phyloP scores from a whole-genome alignment of 805 yeast species.

The Cephaloascus fragrans region DNA sequence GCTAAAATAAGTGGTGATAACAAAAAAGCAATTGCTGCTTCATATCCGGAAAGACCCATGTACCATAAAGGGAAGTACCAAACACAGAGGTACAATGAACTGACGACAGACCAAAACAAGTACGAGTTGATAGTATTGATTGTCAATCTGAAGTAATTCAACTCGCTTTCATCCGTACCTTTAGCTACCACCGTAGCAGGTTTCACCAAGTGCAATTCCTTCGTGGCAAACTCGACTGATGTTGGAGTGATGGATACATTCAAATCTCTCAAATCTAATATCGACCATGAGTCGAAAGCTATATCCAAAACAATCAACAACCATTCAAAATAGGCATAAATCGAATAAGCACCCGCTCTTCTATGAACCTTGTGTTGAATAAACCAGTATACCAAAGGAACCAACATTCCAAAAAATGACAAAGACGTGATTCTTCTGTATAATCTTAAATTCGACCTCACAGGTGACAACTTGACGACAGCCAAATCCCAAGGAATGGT shows the following conservation, averaged over 20 bases:
- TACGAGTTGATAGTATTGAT: slow-evolving; percentile 53
- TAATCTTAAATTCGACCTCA: slow-evolving; percentile 32
- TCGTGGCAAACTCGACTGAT: slow-evolving; percentile 11
- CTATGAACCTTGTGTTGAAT: slow-evolving; percentile 87
- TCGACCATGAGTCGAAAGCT: slow-evolving; percentile 74
- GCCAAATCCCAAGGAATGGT: slow-evolving; percentile 87
- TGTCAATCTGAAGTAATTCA: slow-evolving; percentile 23
- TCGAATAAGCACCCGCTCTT: slow-evolving; percentile 89
- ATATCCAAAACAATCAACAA: slow-evolving; percentile 73
- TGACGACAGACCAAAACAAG: slow-evolving; percentile 76
- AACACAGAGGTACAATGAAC: slow-evolving; percentile 75
- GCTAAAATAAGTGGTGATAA: slow-evolving; percentile 49
- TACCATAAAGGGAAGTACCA: slow-evolving; percentile 99
- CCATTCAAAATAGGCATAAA: slow-evolving; percentile 95
- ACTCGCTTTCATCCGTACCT: slow-evolving; percentile 11
- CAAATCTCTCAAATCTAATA: slow-evolving; percentile 58
- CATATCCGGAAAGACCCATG: slow-evolving; percentile 96
- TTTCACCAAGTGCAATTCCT: slow-evolving; percentile 4
- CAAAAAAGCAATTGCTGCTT: slow-evolving; percentile 52
- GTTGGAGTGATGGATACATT: slow-evolving; percentile 31
- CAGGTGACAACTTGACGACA: slow-evolving; percentile 42
- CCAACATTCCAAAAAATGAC: slow-evolving; percentile 59
- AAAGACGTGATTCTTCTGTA: slow-evolving; percentile 42
- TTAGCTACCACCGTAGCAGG: not conserved
- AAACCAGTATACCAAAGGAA: slow-evolving; percentile 82